Evolutionary conservation across 2,329 filamentous ascomycete species (phyloP), one percentile per base, ranked within the genome.

Genomic region (Epichloe uncinata): DNA sequence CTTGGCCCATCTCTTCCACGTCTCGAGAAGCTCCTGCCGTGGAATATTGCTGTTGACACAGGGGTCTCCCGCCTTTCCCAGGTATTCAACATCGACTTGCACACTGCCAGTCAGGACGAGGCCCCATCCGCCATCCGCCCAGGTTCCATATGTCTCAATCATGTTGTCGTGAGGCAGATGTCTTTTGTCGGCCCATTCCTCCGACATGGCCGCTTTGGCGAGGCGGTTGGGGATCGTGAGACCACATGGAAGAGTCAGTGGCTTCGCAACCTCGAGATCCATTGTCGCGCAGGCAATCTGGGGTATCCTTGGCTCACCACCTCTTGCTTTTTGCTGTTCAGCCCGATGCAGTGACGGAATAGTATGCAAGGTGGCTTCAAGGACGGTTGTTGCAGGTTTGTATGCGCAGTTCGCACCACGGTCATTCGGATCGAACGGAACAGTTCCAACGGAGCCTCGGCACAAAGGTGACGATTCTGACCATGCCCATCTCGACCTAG

Each of bases 141-240:
- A 83, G 55, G 64, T 58, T 2, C 64, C 61, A 55, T 83, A 83
- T 0, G 73, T 65, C 2, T 69, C 60, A 3, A 63, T 45, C 13
- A 75, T 64, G 2, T 65, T 60, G 6, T 69, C 57, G 12, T 67
- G 67, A 0, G 76, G 76, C 1, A 71, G 64, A 30, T 72, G 54
- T 50, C 73, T 61, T 61, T 58, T 60, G 54, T 69, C 64, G 26
- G 67, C 64, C 58, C 73, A 60, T 5, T 55, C 55, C 54, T 78
- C 72, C 4, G 73, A 68, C 64, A 79, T 69, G 34, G 77, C 73
- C 42, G 77, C 68, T 55, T 75, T 69, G 42, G 61, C 66, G 1
- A 82, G 66, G 5, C 77, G 72, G 56, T 81, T 81, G 3, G 74
- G 73, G 3, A 81, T 59, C 0, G 66, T 69, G 26, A 82, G 65